Evolutionary conservation across 1,139 yeast genomes (phyloP), one percentile per base, ranked within the genome.

Genomic region (Magnusiomyces suaveolens): DNA sequence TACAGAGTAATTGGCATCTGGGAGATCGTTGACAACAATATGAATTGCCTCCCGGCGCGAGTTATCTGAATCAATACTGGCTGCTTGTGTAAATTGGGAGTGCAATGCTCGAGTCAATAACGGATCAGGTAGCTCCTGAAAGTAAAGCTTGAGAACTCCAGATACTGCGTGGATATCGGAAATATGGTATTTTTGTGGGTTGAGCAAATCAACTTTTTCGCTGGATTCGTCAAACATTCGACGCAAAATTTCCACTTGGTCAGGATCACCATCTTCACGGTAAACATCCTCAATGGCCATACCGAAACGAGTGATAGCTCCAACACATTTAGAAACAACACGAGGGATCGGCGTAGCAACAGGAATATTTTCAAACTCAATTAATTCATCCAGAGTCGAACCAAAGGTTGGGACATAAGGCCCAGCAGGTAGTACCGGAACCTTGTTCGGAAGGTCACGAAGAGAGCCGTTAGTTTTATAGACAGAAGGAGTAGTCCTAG

Each of bases 1-100:
- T 0, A 97, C 90, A 73, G 95, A 89, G 69, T 92, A 92, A 56
- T 94, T 89, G 0, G 96, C 94, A 69, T 92, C 98, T 0, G 97
- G 97, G 54, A 92, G 76, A 62, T 86, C 86, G 71, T 84, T 92
- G 49, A 92, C 87, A 57, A 87, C 78, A 52, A 88, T 88, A 69
- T 92, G 98, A 63, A 92, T 75, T 59, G 84, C 85, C 63, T 88
- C 89, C 53, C 81, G 75, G 60, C 85, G 74, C 48, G 79, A 75
- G 20, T 73, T 73, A 36, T 75, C 76, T 60, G 83, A 84, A 46
- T 73, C 76, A 54, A 88, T 81, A 63, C 84, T 82, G 29, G 89
- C 84, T 14, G 95, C 89, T 48, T 83, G 85, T 55, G 89, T 80
- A 48, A 92, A 81, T 61, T 88, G 95, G 36, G 86, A 81, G 63